Conservation (phyloP, 2,329 filamentous ascomycete genomes). For the Clonostachys byssicola region DNA sequence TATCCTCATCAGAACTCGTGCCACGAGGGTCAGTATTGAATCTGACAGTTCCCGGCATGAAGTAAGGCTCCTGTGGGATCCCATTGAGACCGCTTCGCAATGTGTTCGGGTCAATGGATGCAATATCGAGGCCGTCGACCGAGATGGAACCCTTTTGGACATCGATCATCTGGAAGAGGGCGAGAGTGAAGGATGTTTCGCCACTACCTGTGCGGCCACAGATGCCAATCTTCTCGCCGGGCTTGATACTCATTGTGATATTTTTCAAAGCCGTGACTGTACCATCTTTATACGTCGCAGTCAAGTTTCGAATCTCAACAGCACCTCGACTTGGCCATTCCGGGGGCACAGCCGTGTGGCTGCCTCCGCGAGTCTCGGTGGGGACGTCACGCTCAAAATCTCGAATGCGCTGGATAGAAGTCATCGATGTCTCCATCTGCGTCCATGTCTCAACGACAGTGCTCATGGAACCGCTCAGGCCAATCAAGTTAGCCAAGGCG, state of each 20-base stretch:
- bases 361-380: conserved; percentile 4
- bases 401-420: conserved; percentile 15
- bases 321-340: conserved; percentile 83
- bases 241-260: conserved; percentile 14
- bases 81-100: conserved; percentile 27
- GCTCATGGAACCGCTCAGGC: conserved; percentile 13
- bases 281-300: conserved; percentile 14
- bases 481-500: conserved; percentile 16
- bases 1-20: conserved; percentile 27
- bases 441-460: conserved; percentile 21
- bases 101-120: conserved; percentile 13
- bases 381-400: conserved; percentile 8
- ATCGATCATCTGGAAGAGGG: conserved; percentile 30
- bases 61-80: conserved; percentile 46
- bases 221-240: conserved; percentile 22
- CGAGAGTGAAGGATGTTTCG: conserved; percentile 31
- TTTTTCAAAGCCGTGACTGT: conserved; percentile 9
- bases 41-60: conserved; percentile 40
- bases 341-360: conserved; percentile 43
- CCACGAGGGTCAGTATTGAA: conserved; percentile 40
- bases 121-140: conserved; percentile 35
- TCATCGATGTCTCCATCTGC: conserved; percentile 20
- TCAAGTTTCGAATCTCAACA: conserved; percentile 69
- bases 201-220: conserved; percentile 30
- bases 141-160: conserved; percentile 32